Conservation (phyloP, 1,284 basidiomycete genomes). For the Ustilago sp. region DNA sequence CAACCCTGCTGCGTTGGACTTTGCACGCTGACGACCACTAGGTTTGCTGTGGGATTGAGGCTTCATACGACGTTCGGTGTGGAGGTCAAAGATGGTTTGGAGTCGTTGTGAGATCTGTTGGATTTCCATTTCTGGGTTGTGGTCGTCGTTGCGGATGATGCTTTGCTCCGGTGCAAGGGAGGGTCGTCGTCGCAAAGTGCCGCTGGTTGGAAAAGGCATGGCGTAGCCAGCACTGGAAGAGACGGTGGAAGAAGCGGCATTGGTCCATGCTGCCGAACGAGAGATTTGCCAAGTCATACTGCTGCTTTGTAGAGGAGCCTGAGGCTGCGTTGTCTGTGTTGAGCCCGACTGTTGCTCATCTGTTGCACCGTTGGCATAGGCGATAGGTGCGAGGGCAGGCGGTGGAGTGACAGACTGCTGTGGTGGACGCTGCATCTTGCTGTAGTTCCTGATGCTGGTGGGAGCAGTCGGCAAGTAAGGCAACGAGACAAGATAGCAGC, state of each 20-base stretch:
- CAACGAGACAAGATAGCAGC: conserved; percentile 57
- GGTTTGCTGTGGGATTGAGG: conserved; percentile 23
- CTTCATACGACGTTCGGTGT: conserved; percentile 60
- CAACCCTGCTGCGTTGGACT: conserved; percentile 27
- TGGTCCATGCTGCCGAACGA: conserved; percentile 23
- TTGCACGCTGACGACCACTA: conserved; percentile 6
- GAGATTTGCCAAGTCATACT: conserved; percentile 33
- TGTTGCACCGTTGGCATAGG: conserved; percentile 1
- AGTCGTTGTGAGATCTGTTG: conserved; percentile 51
- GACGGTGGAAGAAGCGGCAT: conserved; percentile 6
- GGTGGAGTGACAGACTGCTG: conserved; percentile 8
- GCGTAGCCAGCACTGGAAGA: not conserved
- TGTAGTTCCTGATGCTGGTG: conserved; percentile 47
- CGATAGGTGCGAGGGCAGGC: conserved; percentile 7
- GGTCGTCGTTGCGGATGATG: conserved; percentile 50
- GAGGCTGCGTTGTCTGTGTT: not conserved
- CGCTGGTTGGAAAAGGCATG: not conserved
- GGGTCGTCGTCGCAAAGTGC: conserved; percentile 28
- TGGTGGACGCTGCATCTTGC: conserved; percentile 37
- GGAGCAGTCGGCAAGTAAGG: conserved; percentile 55
- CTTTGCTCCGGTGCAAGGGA: conserved; percentile 42
- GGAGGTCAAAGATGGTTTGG: conserved; percentile 59
- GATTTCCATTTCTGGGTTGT: conserved; percentile 33
- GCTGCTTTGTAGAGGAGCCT: conserved; percentile 8
- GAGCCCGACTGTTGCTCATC: not conserved